Evolutionary conservation across 371 early-diverging fungal genomes (phyloP), one percentile per base, ranked within the genome.

Genomic region (Saksenaea oblongispora): DNA sequence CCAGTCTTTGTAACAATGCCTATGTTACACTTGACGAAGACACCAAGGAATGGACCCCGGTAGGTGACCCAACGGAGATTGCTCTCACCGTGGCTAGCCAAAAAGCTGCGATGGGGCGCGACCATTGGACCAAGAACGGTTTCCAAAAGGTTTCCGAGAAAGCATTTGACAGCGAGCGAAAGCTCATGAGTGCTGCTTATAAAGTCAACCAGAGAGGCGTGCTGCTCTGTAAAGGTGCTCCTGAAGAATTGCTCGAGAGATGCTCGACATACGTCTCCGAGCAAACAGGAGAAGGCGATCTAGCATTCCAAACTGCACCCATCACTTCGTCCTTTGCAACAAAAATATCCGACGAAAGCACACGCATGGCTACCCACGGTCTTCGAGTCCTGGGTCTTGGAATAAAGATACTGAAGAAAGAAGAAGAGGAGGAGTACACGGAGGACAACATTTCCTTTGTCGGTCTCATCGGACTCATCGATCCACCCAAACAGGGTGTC

Each of bases 401-500:
- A 5, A 54, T 76, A 22, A 83, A 80, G 28, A 76, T 71, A 22
- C 85, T 89, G 10, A 8, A 47, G 22, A 17, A n/a, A 26, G 26
- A 11, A 22, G 22, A 47, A 8, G 10, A 4, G 8, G 51, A 26
- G 11, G 24, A 47, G 17, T 47, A 18, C 5, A 88, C 87, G 34
- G 53, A 54, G 14, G 27, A 61, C 53, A 75, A 91, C 18, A 75
- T 98, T 62, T 71, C 72, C 0, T 97, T 96, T 77, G 75, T 97
- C 24, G 98, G 97, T 0, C 76, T 98, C 4, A 89, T 96, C 36
- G 96, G 96, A 22, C 82, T 98, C 42, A 91, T 93, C 59, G 99
- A 97, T 74, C 97, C 97, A 22, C 95, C 97, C 11, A 93, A 92
- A 28, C 70, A 83, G 22, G 92, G 91, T 66, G 87, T 89, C 0